Base-by-base conservation (phyloP, 139 green algal species). In the Coccomyxa sp. region DNA sequence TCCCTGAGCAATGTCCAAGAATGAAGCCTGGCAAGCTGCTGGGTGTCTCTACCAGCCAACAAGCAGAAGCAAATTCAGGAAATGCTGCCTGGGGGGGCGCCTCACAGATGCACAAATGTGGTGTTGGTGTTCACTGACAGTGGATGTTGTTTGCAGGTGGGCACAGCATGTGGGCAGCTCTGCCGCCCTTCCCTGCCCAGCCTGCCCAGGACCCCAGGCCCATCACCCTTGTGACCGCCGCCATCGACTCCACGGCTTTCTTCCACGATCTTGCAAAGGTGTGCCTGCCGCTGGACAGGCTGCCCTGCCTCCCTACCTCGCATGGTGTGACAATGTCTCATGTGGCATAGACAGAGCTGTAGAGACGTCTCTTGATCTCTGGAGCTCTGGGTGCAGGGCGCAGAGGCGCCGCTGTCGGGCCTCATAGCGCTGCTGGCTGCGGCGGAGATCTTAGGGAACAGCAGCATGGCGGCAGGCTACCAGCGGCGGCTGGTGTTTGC, bases 341-440 rank as follows among this genome's bases (percentile, higher is more conserved):
- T n/a, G 40, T 40, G n/a, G 38, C 10, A 24, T 68, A 40, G 55
- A 12, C n/a, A 75, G 34, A 74, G 29, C 34, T 69, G 33, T 81
- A 34, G 22, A 33, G 33, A 31, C 36, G 33, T 70, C 29, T 40
- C 37, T 6, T 74, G 50, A 64, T 39, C 24, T 37, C 75, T 64
- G 27, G 6, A 7, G 18, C 31, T 22, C 37, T 71, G 29, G 10
- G 39, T 79, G 72, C 84, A 94, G 87, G 92, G 85, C 16, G 87
- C 88, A 0, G 81, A 93, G 39, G 70, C 79, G 6, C 84, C 87
- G 0, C 70, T 93, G 78, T 94, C 90, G 0, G 90, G 91, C 29
- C 86, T 97, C 0, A 79, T 95, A 0, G 83, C 92, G 6, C 80
- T 93, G 76, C 79, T 97, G 74, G 85, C 80, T 16, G 91, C 89